Evolutionary conservation across 129 eudicot genomes (phyloP).

Genomic region (Calendula officinalis): DNA sequence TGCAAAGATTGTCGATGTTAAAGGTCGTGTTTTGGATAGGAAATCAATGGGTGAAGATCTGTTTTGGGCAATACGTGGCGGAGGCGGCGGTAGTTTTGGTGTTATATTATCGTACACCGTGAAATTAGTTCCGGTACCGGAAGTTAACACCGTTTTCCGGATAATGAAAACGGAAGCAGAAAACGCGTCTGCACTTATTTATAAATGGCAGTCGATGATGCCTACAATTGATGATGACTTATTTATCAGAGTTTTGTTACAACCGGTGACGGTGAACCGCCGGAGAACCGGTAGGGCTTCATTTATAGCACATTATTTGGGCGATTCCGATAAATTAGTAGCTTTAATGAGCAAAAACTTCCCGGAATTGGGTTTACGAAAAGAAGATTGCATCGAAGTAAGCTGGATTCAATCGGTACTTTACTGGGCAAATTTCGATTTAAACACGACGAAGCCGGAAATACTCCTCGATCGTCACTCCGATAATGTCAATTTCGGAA

Average conservation of each 20-base stretch:
- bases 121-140: slow-evolving; percentile 41
- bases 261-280: slow-evolving; percentile 25
- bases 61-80: slow-evolving; percentile 59
- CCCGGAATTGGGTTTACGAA: slow-evolving; percentile 44
- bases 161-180: slow-evolving; percentile 21
- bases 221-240: slow-evolving; percentile 32
- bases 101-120: slow-evolving; percentile 41
- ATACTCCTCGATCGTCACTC: slow-evolving; percentile 34
- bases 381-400: slow-evolving; percentile 41
- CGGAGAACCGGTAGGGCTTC: slow-evolving; percentile 32
- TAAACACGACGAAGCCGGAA: slow-evolving; percentile 33
- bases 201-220: slow-evolving; percentile 38
- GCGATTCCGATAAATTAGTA: slow-evolving; percentile 33
- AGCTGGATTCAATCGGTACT: slow-evolving; percentile 45
- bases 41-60: slow-evolving; percentile 57
- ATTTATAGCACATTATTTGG: slow-evolving; percentile 41
- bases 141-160: slow-evolving; percentile 40
- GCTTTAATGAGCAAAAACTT: slow-evolving; percentile 22
- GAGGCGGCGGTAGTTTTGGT: slow-evolving; percentile 55
- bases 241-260: slow-evolving; percentile 39
- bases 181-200: slow-evolving; percentile 30
- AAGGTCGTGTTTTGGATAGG: slow-evolving; percentile 33
- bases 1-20: slow-evolving; percentile 31
- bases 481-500: slow-evolving; percentile 6
- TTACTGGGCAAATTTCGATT: slow-evolving; percentile 34